Percentiles rank a stretch among this genome's conserved stretches.
These are phyloP conservation scores for Kazachstania viticola DNA, from an alignment of 805 yeast species.

Conservation along the genomic window DNA sequence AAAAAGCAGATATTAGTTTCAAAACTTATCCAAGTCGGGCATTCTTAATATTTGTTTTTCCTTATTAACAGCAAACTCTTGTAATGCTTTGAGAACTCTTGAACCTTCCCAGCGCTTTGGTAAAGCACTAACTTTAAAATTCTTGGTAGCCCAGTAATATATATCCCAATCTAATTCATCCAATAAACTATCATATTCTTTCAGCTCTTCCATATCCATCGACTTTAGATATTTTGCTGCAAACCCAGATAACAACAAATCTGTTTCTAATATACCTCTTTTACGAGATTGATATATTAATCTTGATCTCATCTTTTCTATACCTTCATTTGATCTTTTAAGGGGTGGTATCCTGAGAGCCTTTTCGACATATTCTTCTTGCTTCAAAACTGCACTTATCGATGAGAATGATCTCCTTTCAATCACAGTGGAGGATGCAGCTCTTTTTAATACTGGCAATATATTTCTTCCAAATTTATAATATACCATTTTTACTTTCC, in stretches of 20 bases:
- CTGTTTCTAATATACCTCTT: constrained; percentile 91
- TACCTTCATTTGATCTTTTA: constrained; percentile 59
- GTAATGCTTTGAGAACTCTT: constrained; percentile 49
- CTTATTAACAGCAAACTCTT: constrained; percentile 62
- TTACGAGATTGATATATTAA: constrained; percentile 84
- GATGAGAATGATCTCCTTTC: no score
- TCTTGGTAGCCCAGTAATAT: constrained; percentile 92
- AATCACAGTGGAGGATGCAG: no score
- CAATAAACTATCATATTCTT: constrained; percentile 73
- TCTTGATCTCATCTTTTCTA: constrained; percentile 74
- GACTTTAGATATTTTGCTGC: constrained; percentile 60
- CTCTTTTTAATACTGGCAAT: no score
- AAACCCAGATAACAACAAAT: constrained; percentile 70
- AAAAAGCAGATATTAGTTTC: no score
- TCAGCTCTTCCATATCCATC: constrained; percentile 54
- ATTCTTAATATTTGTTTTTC: constrained; percentile 68
- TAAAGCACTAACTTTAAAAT: constrained; percentile 68
- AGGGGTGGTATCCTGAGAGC: constrained; percentile 76
- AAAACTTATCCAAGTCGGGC: constrained; percentile 49
- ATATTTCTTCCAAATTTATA: no score
- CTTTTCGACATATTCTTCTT: no score
- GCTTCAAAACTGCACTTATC: no score
- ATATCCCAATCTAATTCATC: constrained; percentile 99
- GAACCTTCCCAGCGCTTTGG: constrained; percentile 79
- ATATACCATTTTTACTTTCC: no score